Conservation (phyloP, 176 grass and related monocot genomes). For the Bromus sterilis region DNA sequence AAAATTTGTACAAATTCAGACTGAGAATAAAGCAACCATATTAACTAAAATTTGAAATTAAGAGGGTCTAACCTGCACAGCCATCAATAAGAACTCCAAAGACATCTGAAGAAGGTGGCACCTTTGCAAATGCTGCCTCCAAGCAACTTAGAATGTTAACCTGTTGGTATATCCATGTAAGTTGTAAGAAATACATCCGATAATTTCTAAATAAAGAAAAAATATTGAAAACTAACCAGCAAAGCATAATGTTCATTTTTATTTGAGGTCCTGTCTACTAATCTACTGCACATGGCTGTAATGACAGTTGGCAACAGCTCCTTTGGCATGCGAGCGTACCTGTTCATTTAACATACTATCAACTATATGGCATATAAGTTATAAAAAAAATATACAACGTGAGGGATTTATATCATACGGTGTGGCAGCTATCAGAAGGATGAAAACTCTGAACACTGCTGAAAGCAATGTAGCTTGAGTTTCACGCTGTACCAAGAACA, state of each 20-base stretch:
- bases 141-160: constrained; percentile 88
- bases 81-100: constrained; percentile 57
- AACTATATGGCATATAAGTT: constrained; percentile 14
- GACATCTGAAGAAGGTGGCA: constrained; percentile 60
- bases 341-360: constrained; percentile 30
- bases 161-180: constrained; percentile 37
- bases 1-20: constrained; percentile 4
- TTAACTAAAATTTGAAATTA: constrained; percentile 21
- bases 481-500: constrained; percentile 79
- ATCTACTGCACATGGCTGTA: constrained; percentile 45
- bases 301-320: constrained; percentile 70
- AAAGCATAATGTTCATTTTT: constrained; percentile 66
- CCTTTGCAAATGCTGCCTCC: constrained; percentile 73
- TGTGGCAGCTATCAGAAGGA: constrained; percentile 83
- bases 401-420: constrained; percentile 52
- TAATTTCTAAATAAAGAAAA: background rate
- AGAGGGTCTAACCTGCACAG: constrained; percentile 41
- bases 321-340: constrained; percentile 81
- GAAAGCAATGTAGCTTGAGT: constrained; percentile 52
- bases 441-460: constrained; percentile 66
- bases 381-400: constrained; percentile 10
- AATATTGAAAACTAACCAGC: constrained; percentile 58
- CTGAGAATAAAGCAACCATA: background rate
- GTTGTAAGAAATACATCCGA: background rate
- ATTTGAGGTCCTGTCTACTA: constrained; percentile 25